phyloP scores from a whole-genome alignment of 257 asterid genomes.

The Buddleja alternifolia region DNA sequence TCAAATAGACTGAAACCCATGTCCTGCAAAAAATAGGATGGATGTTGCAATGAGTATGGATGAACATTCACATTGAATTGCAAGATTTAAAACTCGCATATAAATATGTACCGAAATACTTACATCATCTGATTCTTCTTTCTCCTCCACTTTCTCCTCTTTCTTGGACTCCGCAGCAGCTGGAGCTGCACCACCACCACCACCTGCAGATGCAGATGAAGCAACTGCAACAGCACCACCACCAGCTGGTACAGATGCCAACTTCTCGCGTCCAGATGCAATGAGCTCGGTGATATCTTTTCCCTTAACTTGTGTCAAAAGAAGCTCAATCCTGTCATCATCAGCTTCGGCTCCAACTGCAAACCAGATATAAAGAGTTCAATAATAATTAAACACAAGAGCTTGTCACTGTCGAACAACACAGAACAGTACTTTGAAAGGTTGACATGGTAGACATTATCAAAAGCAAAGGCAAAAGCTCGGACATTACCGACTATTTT shows the following conservation, averaged over 20 bases:
- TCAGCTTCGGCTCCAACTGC: conserved; percentile 38
- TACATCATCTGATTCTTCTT: conserved; percentile 44
- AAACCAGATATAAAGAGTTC: background rate
- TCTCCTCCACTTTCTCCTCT: conserved; percentile 44
- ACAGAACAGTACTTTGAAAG: no score
- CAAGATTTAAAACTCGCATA: background rate
- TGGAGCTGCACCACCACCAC: conserved; percentile 36
- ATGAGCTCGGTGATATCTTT: conserved; percentile 39
- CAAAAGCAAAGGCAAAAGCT: background rate
- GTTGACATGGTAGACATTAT: background rate
- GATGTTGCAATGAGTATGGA: background rate
- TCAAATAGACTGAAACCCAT: conserved; percentile 46
- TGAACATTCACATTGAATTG: background rate
- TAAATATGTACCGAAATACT: background rate
- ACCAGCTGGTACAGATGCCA: conserved; percentile 40
- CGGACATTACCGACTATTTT: background rate
- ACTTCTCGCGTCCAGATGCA: conserved; percentile 38
- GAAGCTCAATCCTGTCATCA: conserved; percentile 32
- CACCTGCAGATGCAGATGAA: conserved; percentile 24
- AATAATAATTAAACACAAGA: background rate
- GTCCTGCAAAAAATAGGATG: conserved; percentile 32
- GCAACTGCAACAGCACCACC: conserved; percentile 39
- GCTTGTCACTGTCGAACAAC: background rate
- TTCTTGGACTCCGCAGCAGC: conserved; percentile 44
- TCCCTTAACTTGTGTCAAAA: conserved; percentile 32